A percentile compares a stretch with the other conserved stretches of the same genome.
phyloP scores from a whole-genome alignment of 148 eudicot genomes.

The Talinum fruticosum region DNA sequence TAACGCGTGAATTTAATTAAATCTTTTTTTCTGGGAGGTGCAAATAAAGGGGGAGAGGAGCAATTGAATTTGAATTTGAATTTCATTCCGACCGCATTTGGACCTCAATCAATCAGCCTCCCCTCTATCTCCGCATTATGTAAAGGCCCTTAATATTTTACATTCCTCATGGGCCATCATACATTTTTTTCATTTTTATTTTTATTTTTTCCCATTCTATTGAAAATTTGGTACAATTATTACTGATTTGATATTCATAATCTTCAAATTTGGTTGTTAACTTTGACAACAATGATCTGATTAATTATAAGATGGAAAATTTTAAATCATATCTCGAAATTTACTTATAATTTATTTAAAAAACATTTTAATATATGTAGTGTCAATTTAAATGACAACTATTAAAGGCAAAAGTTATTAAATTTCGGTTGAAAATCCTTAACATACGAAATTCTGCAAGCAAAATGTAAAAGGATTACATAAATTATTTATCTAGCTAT shows the following conservation, averaged over 20 bases:
- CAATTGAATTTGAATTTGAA: slow-evolving; percentile 47
- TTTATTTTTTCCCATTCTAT: background rate
- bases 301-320: too few species aligned
- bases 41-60: background rate
- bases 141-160: slow-evolving; percentile 10
- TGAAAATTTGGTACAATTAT: background rate
- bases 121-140: slow-evolving; percentile 40
- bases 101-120: slow-evolving; percentile 24
- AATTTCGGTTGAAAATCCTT: too few species aligned
- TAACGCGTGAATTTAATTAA: slow-evolving; percentile 67
- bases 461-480: too few species aligned
- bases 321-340: too few species aligned
- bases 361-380: background rate
- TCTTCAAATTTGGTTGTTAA: too few species aligned
- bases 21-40: slow-evolving; percentile 27
- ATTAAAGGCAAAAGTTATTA: too few species aligned
- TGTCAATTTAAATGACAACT: too few species aligned
- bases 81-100: slow-evolving; percentile 97
- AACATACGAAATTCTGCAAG: too few species aligned
- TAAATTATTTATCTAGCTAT: too few species aligned
- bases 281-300: too few species aligned
- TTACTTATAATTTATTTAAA: too few species aligned
- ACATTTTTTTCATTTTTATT: background rate
- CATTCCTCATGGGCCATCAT: background rate
- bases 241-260: too few species aligned